A percentile compares a stretch with the other conserved stretches of the same genome.
Evolutionary conservation across 805 yeast genomes (phyloP).

Genomic region (Saccharomycopsis sp.): DNA sequence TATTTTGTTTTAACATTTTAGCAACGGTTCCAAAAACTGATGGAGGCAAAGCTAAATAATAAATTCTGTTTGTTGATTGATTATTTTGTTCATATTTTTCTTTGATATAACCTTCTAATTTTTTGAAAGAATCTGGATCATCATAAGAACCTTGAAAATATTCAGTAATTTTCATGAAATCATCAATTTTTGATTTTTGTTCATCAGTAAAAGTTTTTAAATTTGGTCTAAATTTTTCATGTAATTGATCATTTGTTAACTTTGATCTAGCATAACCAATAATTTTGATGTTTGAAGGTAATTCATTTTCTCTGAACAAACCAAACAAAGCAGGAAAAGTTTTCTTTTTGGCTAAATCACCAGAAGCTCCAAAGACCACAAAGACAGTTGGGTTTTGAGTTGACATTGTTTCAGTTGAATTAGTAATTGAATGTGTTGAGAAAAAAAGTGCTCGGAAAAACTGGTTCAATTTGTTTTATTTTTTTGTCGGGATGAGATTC

Average conservation of each 20-base stretch:
- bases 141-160: conserved; percentile 81
- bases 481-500: no score
- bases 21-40: conserved; percentile 80
- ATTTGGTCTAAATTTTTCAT: conserved; percentile 51
- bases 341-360: conserved; percentile 91
- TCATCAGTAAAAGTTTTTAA: conserved; percentile 45
- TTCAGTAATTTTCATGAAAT: conserved; percentile 53
- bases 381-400: no score
- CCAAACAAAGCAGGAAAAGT: conserved; percentile 85
- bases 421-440: no score
- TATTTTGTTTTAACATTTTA: conserved; percentile 52
- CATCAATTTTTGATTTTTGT: conserved; percentile 34
- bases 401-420: no score
- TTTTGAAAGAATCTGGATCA: conserved; percentile 57
- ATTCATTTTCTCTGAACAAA: conserved; percentile 61
- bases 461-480: no score
- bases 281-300: conserved; percentile 61
- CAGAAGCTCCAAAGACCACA: conserved; percentile 90
- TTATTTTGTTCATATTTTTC: conserved; percentile 44
- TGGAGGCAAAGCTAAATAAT: conserved; percentile 93
- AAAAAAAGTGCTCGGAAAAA: no score
- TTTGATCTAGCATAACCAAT: conserved; percentile 90
- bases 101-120: conserved; percentile 42
- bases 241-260: conserved; percentile 55
- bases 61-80: conserved; percentile 61